These are phyloP conservation scores for Nymphaea thermarum DNA, from an alignment of 164 flowering plant species.

Conservation along the genomic window DNA sequence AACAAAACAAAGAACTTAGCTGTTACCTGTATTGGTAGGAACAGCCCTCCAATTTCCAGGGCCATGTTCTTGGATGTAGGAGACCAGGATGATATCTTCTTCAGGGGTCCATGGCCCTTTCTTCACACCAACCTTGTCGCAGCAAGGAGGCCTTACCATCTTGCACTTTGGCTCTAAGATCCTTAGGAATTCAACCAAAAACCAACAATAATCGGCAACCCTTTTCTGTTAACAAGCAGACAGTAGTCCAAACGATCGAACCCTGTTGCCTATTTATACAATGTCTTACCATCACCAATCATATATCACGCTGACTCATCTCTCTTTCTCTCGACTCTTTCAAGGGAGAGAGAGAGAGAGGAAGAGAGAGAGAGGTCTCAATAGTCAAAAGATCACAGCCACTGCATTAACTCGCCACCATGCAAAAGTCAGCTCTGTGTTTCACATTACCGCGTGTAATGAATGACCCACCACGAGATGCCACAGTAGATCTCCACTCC, in stretches of 20 bases:
- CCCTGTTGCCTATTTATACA: conserved; percentile 8
- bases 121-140: conserved; percentile 81
- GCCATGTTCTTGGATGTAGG: conserved; percentile 87
- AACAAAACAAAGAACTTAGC: too few species aligned
- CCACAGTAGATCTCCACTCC: conserved; percentile 1
- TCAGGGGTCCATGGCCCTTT: conserved; percentile 99
- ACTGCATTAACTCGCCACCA: conserved; percentile 19
- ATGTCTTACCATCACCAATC: conserved; percentile 13
- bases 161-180: conserved; percentile 1
- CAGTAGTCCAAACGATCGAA: conserved; percentile 9
- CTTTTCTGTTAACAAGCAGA: neutral
- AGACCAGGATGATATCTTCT: conserved; percentile 83
- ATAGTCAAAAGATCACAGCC: conserved; percentile 26
- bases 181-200: neutral
- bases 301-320: neutral
- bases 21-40: conserved; percentile 71
- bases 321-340: neutral
- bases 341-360: neutral
- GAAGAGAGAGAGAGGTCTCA: neutral
- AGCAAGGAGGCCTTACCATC: conserved; percentile 96
- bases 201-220: neutral
- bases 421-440: conserved; percentile 30
- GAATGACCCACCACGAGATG: conserved; percentile 17
- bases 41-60: conserved; percentile 93
- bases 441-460: conserved; percentile 50